Base-by-base conservation (phyloP, 2,329 filamentous ascomycete genomes). In the Claviceps purpurea region DNA sequence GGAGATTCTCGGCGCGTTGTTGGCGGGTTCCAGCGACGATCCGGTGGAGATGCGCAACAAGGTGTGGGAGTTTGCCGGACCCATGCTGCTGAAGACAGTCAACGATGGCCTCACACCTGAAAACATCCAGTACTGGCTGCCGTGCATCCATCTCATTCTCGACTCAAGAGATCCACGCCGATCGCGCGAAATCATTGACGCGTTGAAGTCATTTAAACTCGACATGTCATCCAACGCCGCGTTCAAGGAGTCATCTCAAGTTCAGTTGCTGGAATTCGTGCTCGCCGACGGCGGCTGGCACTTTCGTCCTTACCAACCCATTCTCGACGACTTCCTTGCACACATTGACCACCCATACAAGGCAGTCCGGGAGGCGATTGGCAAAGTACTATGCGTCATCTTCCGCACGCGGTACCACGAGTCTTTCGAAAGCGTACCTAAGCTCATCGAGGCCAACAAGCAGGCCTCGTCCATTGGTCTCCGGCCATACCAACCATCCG, bases 281-380 rank as follows among this genome's bases (percentile, higher is more conserved):
- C 86, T 98, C 54, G 82, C 83, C 45, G 89, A 95, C 61, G 80
- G 84, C 39, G 93, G 93, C 1, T 98, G 94, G 93, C 93, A 98
- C 66, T 98, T 96, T 74, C 89, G 89, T 56, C 75, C 89, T 11
- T 88, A 94, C 59, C 81, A 88, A 68, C 89, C 90, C 0, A 91
- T 98, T 49, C 72, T 95, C 6, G 76, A 94, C 38, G 82, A 98
- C 66, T 96, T 97, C 69, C 73, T 98, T 55, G 75, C 78, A 24
- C 93, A 98, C 65, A 82, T 98, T 42, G 89, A 98, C 63, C 93
- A 98, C 65, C 93, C 93, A 0, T 98, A 98, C 73, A 98, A 98
- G 72, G 87, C 89, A 34, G 93, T 98, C 5, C 85, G 93, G 54
- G 93, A 98, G 69, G 84, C 91, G 0, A 95, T 98, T 71, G 93